Evolutionary conservation across 352 stramenopile genomes (phyloP).

Genomic region (Blastocystis sp.): DNA sequence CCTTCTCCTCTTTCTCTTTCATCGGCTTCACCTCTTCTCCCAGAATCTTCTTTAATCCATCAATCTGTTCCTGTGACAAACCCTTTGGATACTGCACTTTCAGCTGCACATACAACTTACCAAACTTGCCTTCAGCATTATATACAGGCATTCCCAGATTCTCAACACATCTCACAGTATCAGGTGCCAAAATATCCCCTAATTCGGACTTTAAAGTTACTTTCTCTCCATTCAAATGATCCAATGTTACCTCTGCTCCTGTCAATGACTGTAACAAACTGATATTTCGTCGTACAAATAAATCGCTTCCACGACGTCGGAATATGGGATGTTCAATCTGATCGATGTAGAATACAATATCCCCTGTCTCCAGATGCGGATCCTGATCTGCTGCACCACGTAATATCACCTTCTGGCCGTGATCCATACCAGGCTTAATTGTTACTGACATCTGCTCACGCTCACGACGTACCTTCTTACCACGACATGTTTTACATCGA

Average conservation of each 20-base stretch:
- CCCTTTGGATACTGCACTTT: constrained; percentile 36
- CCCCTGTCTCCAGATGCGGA: constrained; percentile 46
- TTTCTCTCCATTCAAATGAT: constrained; percentile 61
- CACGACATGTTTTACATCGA: constrained; percentile 45
- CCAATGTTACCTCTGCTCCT: not conserved
- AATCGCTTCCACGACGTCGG: constrained; percentile 28
- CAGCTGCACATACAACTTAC: constrained; percentile 52
- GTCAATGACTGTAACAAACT: constrained; percentile 41
- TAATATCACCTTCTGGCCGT: constrained; percentile 62
- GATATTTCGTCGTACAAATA: constrained; percentile 41
- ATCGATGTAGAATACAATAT: constrained; percentile 64
- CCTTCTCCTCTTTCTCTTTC: constrained; percentile 41
- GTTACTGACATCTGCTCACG: constrained; percentile 50
- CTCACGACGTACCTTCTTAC: constrained; percentile 52
- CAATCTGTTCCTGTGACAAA: constrained; percentile 26
- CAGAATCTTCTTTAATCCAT: constrained; percentile 13
- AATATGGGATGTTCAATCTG: constrained; percentile 55
- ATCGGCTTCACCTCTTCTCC: constrained; percentile 5
- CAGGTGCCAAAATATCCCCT: constrained; percentile 34
- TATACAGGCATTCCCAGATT: constrained; percentile 63
- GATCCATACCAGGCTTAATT: constrained; percentile 26
- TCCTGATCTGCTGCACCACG: constrained; percentile 33
- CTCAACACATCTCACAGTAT: constrained; percentile 32
- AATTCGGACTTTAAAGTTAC: not conserved
- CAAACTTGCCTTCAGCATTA: constrained; percentile 27